phyloP scores from a whole-genome alignment of 495 filamentous ascomycete genomes.

The Xylaria telfairii region DNA sequence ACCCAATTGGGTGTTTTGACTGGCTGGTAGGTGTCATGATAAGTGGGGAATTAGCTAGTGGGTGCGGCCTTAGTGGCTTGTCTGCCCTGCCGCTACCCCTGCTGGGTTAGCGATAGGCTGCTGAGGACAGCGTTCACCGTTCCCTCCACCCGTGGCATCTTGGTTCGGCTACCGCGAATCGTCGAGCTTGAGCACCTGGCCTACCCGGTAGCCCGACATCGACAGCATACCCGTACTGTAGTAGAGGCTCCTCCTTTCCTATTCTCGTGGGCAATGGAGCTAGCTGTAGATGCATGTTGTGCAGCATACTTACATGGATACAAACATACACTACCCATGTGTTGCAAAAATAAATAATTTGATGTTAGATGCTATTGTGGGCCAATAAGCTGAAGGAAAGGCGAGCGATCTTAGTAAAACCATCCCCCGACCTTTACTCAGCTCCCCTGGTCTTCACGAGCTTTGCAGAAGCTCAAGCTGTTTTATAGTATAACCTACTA shows the following conservation, averaged over 20 bases:
- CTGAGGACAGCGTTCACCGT: background rate
- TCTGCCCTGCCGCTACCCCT: conserved; percentile 13
- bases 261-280: background rate
- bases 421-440: conserved; percentile 13
- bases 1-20: conserved; percentile 22
- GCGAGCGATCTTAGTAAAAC: conserved; percentile 14
- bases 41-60: background rate
- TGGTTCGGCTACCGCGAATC: conserved; percentile 11
- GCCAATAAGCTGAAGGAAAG: conserved; percentile 4
- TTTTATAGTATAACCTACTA: background rate
- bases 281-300: background rate
- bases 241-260: background rate
- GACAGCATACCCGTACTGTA: too few species aligned
- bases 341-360: background rate
- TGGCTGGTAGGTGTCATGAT: conserved; percentile 7
- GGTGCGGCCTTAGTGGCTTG: conserved; percentile 1
- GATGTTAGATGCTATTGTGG: background rate
- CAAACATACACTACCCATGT: background rate
- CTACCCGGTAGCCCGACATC: conserved; percentile 4
- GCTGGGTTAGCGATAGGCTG: background rate
- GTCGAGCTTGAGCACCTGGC: background rate
- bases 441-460: conserved; percentile 16
- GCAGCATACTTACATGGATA: background rate
- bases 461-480: conserved; percentile 11
- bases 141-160: conserved; percentile 20